A percentile compares a stretch with the other conserved stretches of the same genome.
Evolutionary conservation across 2,329 filamentous ascomycete genomes (phyloP).

Genomic region (Exophiala spinifera): DNA sequence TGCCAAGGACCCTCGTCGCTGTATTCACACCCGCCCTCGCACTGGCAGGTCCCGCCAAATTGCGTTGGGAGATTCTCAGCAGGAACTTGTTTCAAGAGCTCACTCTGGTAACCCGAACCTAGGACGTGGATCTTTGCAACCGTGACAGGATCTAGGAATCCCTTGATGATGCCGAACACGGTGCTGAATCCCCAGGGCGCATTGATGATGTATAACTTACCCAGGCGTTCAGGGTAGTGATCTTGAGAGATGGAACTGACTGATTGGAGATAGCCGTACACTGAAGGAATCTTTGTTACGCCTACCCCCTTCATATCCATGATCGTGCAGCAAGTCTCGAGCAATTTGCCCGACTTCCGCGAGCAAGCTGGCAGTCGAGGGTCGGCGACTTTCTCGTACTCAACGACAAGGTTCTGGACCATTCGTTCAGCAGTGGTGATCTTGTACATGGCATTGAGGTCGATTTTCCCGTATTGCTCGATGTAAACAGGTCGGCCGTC

Average conservation of each 20-base stretch:
- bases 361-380: slow-evolving; percentile 93
- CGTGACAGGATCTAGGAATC: slow-evolving; percentile 94
- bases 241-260: slow-evolving; percentile 92
- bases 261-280: slow-evolving; percentile 82
- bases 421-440: slow-evolving; percentile 91
- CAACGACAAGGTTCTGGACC: slow-evolving; percentile 91
- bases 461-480: slow-evolving; percentile 90
- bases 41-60: slow-evolving; percentile 82
- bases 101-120: slow-evolving; percentile 74
- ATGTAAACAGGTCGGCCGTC: slow-evolving; percentile 97
- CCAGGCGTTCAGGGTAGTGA: slow-evolving; percentile 97
- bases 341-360: slow-evolving; percentile 80
- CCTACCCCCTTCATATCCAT: slow-evolving; percentile 97
- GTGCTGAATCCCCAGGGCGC: slow-evolving; percentile 91
- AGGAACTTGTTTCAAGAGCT: slow-evolving; percentile 80
- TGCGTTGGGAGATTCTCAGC: slow-evolving; percentile 83
- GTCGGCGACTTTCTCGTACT: slow-evolving; percentile 95
- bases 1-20: slow-evolving; percentile 89
- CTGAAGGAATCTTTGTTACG: slow-evolving; percentile 72
- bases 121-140: slow-evolving; percentile 94
- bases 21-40: slow-evolving; percentile 75
- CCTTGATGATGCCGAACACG: slow-evolving; percentile 83
- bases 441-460: slow-evolving; percentile 84
- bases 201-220: slow-evolving; percentile 97
- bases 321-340: slow-evolving; percentile 97